Base-by-base conservation (phyloP, 129 eudicot genomes). In the Rutidosis leptorrhynchoides region DNA sequence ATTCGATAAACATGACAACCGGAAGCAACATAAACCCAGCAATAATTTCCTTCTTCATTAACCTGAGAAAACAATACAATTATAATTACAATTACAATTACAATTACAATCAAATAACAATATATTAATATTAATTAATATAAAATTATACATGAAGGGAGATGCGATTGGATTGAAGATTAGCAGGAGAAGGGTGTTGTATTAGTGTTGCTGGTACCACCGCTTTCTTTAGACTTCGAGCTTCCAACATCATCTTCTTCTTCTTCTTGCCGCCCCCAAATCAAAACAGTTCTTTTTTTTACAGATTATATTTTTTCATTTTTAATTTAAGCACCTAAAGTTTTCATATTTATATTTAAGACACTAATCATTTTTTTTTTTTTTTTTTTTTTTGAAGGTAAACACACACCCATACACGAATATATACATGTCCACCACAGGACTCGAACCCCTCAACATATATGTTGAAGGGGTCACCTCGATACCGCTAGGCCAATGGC, bases 151-250 rank as follows among this genome's bases (percentile, higher is more conserved):
- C 94, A 74, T 85, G 85, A 15, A 89, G 78, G 29, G 94, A 85
- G 65, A 89, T 82, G n/a, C 96, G 95, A 70, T 90, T 85, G 45
- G 94, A 81, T 53, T 89, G 96, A 28, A 86, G 77, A 68, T 79
- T 86, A 62, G 75, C 94, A 0, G 96, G 87, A 62, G 96, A 79
- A 5, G 94, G 96, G 26, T 83, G 24, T 5, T 73, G 17, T 7
- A 89, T 63, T 4, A 89, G 80, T 29, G 84, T 55, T 6, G 79
- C 28, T 10, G 90, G 90, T 4, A 89, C 79, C 42, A 27, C 65
- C 20, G 94, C 94, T 69, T 83, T 89, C 69, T 74, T 72, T 16
- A 89, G 55, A 58, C 90, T 81, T 81, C 82, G 78, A 37, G 87
- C 96, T 71, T 77, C 87, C 90, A 89, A 77, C 96, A 89, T 85